Conservation (phyloP, 2,329 filamentous ascomycete species). For the Penicillium concentricum region DNA sequence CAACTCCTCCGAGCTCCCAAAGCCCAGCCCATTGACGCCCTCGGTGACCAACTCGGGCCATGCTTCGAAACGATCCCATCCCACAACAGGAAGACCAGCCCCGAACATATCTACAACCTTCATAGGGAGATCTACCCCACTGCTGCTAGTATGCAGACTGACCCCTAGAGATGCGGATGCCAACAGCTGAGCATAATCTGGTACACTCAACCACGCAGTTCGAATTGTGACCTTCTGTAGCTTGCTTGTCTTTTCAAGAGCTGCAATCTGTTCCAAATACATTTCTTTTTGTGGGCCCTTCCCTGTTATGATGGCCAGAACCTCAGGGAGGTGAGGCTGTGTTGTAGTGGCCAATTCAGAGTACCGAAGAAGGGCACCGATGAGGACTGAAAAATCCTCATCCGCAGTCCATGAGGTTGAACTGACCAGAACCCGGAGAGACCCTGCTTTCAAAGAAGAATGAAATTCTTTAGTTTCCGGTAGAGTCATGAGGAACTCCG, state of each 20-base stretch:
- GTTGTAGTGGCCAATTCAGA: slow-evolving; percentile 53
- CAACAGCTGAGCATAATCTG: slow-evolving; percentile 81
- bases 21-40: slow-evolving; percentile 81
- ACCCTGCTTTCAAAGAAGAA: slow-evolving; percentile 57
- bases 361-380: slow-evolving; percentile 77
- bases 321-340: slow-evolving; percentile 54
- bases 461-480: slow-evolving; percentile 63
- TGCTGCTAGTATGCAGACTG: slow-evolving; percentile 88
- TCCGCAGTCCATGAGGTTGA: slow-evolving; percentile 97
- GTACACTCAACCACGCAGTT: slow-evolving; percentile 81
- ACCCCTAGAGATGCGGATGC: slow-evolving; percentile 85
- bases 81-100: slow-evolving; percentile 83
- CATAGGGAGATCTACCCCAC: slow-evolving; percentile 95
- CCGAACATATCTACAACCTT: slow-evolving; percentile 99
- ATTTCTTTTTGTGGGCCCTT: slow-evolving; percentile 80
- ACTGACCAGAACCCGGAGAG: slow-evolving; percentile 73
- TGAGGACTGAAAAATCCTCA: slow-evolving; percentile 86
- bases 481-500: slow-evolving; percentile 63
- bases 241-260: slow-evolving; percentile 60
- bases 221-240: slow-evolving; percentile 69
- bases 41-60: slow-evolving; percentile 90
- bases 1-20: slow-evolving; percentile 69
- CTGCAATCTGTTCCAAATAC: slow-evolving; percentile 67
- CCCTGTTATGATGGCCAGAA: slow-evolving; percentile 91
- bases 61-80: slow-evolving; percentile 81